A percentile compares a stretch with the other conserved stretches of the same genome.
These are phyloP conservation scores for Rhizopogon salebrosus DNA, from an alignment of 768 basidiomycete species.

Conservation along the genomic window DNA sequence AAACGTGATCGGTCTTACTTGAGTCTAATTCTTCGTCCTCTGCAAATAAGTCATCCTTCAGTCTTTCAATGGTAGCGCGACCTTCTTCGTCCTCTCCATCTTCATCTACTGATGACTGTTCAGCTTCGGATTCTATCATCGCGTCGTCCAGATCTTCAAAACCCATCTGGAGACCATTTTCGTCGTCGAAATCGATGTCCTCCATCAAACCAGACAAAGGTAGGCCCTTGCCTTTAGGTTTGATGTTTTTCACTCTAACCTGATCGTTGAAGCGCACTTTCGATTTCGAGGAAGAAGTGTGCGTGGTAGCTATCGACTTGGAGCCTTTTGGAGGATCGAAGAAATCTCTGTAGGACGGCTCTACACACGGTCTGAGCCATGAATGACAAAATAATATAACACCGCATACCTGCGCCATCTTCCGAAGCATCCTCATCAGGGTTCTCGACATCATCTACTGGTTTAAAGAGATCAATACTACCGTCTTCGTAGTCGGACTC, in stretches of 20 bases:
- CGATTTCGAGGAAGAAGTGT: constrained; percentile 5
- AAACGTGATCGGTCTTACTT: not conserved
- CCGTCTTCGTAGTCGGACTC: constrained; percentile 36
- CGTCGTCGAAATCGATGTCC: constrained; percentile 30
- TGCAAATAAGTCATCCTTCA: constrained; percentile 77
- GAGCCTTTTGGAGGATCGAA: constrained; percentile 56
- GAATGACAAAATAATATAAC: not conserved
- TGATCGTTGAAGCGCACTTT: constrained; percentile 78
- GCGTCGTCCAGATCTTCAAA: constrained; percentile 34
- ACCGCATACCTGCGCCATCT: constrained; percentile 36
- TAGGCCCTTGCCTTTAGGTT: constrained; percentile 60
- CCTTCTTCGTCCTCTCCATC: constrained; percentile 27
- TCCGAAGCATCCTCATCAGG: constrained; percentile 43
- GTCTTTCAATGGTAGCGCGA: constrained; percentile 53
- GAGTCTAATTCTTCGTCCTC: constrained; percentile 41
- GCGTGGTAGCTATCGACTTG: constrained; percentile 13
- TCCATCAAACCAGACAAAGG: constrained; percentile 39
- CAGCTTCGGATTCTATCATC: constrained; percentile 21
- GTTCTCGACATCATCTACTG: constrained; percentile 41
- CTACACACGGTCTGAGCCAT: constrained; percentile 29
- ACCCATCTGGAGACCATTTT: constrained; percentile 31
- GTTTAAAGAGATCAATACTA: constrained; percentile 62
- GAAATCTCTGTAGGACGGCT: constrained; percentile 71
- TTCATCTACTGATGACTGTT: constrained; percentile 18
- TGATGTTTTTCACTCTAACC: constrained; percentile 79